Base-by-base conservation (phyloP, 1,139 yeast species). In the Geotrichum australiense region DNA sequence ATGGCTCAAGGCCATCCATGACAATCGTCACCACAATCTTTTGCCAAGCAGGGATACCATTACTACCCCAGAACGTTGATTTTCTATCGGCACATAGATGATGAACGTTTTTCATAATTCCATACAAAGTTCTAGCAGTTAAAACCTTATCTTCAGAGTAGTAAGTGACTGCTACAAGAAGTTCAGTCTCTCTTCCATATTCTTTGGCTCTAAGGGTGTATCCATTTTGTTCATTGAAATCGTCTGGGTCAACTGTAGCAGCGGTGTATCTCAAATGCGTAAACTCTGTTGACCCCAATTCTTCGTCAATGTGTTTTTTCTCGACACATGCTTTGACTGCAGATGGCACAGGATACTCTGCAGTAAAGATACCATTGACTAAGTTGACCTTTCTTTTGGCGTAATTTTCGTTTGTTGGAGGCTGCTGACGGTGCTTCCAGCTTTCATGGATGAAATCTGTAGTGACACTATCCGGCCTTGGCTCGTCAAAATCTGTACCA, bases 1-100 rank as follows among this genome's bases (percentile, higher is more conserved):
- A 82, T 52, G 91, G 93, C 39, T 87, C 84, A 62, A 96, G 77
- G 49, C 98, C 98, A 65, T 91, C 98, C 40, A 95, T 83, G 29
- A 91, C 86, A 43, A 91, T 72, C 47, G 87, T 72, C 10, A 91
- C 96, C 43, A 86, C 95, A 45, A 91, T 78, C 58, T 89, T 89
- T 57, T 91, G 83, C 97, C 97, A 91, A 3, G 86, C 74, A 43
- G 80, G 78, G 2, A 78, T 74, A 16, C 78, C 64, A 10, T 25
- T 16, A 15, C 27, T 11, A 8, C 25, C 23, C 55, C 80, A 73
- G 48, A 65, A 66, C 36, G 58, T 53, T 3, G 69, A 62, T 51
- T 77, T 78, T n/a, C 31, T 19, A 53, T 87, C 70, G 25, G 84
- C 78, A 54, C 83, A 72, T 54, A 91, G 72, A 58, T 86, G 91